Evolutionary conservation across 441 rosid species (phyloP).

Genomic region (Euphorbia schlechtendalii): DNA sequence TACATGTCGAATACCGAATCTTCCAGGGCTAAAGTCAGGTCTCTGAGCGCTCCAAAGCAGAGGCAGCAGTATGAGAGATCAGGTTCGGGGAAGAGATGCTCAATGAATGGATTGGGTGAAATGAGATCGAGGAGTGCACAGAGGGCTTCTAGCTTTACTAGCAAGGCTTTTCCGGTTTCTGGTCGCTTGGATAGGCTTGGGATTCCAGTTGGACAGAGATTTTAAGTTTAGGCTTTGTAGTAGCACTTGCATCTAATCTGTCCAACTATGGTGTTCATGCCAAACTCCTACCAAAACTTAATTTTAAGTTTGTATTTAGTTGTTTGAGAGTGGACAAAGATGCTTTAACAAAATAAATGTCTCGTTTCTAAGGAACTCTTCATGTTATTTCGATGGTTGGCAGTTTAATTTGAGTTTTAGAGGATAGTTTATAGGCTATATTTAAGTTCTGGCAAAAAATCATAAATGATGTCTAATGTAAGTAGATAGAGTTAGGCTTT

Average conservation of each 20-base stretch:
- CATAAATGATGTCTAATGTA: too few relatives aligned
- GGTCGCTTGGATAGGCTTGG: slow-evolving; percentile 86
- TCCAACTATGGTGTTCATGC: too few relatives aligned
- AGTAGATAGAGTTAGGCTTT: too few relatives aligned
- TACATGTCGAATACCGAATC: slow-evolving; percentile 91
- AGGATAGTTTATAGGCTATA: too few relatives aligned
- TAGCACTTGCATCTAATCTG: slow-evolving; percentile 12
- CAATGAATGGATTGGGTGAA: slow-evolving; percentile 39
- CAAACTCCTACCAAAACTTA: too few relatives aligned
- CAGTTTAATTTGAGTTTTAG: too few relatives aligned
- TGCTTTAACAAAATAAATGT: too few relatives aligned
- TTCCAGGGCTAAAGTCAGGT: slow-evolving; percentile 72
- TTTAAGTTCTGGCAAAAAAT: too few relatives aligned
- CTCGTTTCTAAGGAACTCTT: too few relatives aligned
- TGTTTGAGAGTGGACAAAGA: too few relatives aligned
- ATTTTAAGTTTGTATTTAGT: too few relatives aligned
- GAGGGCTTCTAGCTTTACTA: slow-evolving; percentile 47
- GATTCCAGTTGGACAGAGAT: slow-evolving; percentile 62
- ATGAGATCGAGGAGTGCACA: slow-evolving; percentile 38
- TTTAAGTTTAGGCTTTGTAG: slow-evolving; percentile 20
- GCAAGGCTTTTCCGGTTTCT: slow-evolving; percentile 86
- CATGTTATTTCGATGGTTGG: too few relatives aligned
- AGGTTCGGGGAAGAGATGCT: slow-evolving; percentile 51
- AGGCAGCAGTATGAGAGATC: slow-evolving; percentile 66
- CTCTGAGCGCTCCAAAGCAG: slow-evolving; percentile 75